Evolutionary conservation across 768 basidiomycete genomes (phyloP), one percentile per base, ranked within the genome.

Genomic region (Strobilomyces echinocephalus): DNA sequence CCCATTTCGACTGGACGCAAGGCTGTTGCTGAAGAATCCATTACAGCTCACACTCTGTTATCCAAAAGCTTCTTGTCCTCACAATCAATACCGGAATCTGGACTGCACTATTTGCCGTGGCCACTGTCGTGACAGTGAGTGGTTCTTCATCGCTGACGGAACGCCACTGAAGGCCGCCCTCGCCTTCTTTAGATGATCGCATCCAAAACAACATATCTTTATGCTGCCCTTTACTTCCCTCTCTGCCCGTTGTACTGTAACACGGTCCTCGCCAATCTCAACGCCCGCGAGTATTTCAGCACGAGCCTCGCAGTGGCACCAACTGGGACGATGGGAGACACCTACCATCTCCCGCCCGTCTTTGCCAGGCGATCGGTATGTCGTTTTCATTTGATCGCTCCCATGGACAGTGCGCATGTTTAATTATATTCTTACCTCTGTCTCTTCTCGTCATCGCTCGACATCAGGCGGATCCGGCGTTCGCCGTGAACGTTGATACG

Each of bases 191-290:
- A 56, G 54, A 42, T 46, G 16, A 14, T 56, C 18, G 46, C 31
- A 12, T 57, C 36, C 8, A 38, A 50, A n/a, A 26, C 6, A 16
- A 60, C 49, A 16, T 30, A 30, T 47, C 51, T 61, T 45, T 57
- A 57, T 44, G 55, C 48, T n/a, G 63, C 59, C 4, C 12, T 71
- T 31, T 71, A 66, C 45, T 65, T 58, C 40, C 65, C 70, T 5
- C 57, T 72, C 21, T 67, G 69, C 43, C 60, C 67, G 30, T 55
- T 71, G 15, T 73, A 73, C 41, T 63, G 70, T 44, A 69, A 67
- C 55, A 67, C 71, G 24, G 43, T 72, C 6, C 63, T 73, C 33
- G 60, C 35, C 15, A 36, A 36, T 52, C 60, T 71, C 46, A 67
- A 72, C 21, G 57, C 62, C 15, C 35, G 15, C 35, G 30, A 30